Evolutionary conservation across 2,329 filamentous ascomycete species (phyloP).

Genomic region (Penicillium sumatraense): DNA sequence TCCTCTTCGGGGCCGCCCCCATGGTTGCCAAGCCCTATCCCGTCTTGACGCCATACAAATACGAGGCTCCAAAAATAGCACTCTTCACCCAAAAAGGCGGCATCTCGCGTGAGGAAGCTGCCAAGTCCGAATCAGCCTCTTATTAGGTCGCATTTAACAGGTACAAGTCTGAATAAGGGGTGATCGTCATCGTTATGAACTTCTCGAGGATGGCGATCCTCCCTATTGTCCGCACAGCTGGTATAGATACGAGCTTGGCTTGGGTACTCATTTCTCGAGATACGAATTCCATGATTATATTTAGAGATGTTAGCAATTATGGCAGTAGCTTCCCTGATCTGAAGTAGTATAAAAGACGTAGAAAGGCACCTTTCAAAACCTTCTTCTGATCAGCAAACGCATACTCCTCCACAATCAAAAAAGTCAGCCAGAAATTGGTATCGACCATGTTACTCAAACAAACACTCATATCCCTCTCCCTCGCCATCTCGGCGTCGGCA

Average conservation of each 20-base stretch:
- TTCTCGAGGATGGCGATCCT: no score
- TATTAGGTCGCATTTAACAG: background rate
- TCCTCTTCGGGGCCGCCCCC: background rate
- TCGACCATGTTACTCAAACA: background rate
- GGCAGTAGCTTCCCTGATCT: background rate
- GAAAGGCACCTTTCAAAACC: background rate
- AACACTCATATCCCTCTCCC: background rate
- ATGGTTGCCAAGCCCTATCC: background rate
- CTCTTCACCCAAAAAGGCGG: background rate
- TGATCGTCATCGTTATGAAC: background rate
- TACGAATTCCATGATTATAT: background rate
- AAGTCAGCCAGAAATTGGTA: background rate
- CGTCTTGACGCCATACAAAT: background rate
- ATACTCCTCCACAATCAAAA: background rate
- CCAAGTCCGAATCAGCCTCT: background rate
- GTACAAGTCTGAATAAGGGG: background rate
- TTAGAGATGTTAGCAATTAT: background rate
- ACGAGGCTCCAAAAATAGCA: constrained; percentile 7
- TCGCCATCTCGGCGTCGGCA: background rate
- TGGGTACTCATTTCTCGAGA: background rate
- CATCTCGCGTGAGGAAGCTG: background rate
- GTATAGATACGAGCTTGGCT: constrained; percentile 1
- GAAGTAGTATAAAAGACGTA: background rate
- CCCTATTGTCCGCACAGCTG: no score
- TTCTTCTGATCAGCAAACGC: background rate